Base-by-base conservation (phyloP, 148 eudicot genomes). In the Dysphania ambrosioides region DNA sequence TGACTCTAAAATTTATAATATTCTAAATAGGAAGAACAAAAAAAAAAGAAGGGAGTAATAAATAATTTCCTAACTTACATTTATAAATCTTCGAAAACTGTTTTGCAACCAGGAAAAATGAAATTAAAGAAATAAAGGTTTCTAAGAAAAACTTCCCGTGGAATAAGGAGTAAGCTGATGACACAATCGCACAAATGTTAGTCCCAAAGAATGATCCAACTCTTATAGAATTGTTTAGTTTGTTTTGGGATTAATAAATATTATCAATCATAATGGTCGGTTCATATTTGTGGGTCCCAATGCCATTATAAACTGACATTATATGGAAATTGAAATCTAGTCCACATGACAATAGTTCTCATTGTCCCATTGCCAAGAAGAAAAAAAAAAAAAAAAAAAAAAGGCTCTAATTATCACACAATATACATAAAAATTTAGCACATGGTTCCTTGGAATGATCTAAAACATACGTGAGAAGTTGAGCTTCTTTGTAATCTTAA, bases 191-290 rank as follows among this genome's bases (percentile, higher is more conserved):
- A n/a, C n/a, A n/a, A 77, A 78, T 64, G 63, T 55, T 66, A 67
- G 66, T 68, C 77, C 72, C 68, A 66, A 66, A 72, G 56, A 42
- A 66, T 55, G 53, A 74, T 24, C 19, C 42, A 55, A 41, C 67
- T 65, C 2, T 12, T 35, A 64, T 19, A 78, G 72, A 66, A 56
- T 35, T 63, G 71, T 63, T 78, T 36, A 41, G 35, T 56, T 38
- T 29, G 5, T 63, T 47, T 53, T 30, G 56, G 31, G 55, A 67
- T 44, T 64, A 64, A 71, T 76, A 27, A 71, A 67, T 11, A 71
- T 63, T 72, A 72, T 78, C 66, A 78, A 78, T 72, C 66, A 78
- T 72, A 78, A 78, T 78, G 81, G 81, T 78, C 61, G 81, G 81
- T 66, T 72, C 44, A 78, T 72, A n/a, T 10, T 6, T 9, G 68